Base-by-base conservation (phyloP, 176 grass and related monocot species). In the Aegilops umbellulata region DNA sequence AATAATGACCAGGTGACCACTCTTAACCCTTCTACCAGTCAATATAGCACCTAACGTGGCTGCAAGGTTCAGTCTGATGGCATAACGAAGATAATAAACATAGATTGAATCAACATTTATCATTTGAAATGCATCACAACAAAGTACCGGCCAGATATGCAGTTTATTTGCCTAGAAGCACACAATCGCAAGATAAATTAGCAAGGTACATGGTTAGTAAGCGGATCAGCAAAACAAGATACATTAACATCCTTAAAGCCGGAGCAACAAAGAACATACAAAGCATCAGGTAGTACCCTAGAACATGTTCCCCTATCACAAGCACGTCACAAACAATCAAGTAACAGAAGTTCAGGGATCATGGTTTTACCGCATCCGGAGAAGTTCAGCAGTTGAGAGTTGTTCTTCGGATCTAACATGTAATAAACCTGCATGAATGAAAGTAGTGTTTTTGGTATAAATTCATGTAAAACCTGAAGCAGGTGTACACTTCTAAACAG, bases 321-420 rank as follows among this genome's bases (percentile, higher is more conserved):
- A 74, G 14, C 27, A 88, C 35, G 41, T 34, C 67, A 30, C 39
- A 77, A 78, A 78, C 24, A 86, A 60, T 73, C 69, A 29, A 55
- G 9, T 34, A 39, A 63, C 47, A 77, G 42, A 38, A 89, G 27
- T 35, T 53, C 30, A 68, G 61, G 73, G 73, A 71, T 8, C 58
- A 87, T 85, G 69, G 65, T 73, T 81, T 94, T 96, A 99, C 97
- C 97, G 29, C 97, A 99, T 77, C 97, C 97, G 11, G 97, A 96
- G 85, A 94, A 99, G 88, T 99, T 94, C 72, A 85, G 87, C 19
- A 93, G 79, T 68, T 93, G 41, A 82, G 85, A 84, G 88, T 82
- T 89, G 58, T 94, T 94, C 16, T 92, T 41, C 32, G 86, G 44
- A 82, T 99, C 94, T 82, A 99, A 35, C 90, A 99, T 99, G 87